Evolutionary conservation across 208 protist genomes (phyloP).

Genomic region (Leishmania aethiopica): DNA sequence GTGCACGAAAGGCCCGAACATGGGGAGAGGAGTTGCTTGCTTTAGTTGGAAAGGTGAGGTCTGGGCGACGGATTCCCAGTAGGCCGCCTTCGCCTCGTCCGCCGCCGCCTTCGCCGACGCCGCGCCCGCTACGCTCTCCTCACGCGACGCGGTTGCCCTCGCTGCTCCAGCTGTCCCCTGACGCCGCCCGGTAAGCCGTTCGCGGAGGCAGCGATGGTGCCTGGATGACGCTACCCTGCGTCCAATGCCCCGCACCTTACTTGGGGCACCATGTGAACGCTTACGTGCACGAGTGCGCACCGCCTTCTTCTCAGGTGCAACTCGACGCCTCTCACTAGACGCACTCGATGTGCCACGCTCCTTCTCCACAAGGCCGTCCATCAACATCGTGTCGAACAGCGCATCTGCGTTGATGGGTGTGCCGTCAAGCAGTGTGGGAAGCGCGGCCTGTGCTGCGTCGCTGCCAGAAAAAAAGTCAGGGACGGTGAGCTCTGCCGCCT

Average conservation of each 20-base stretch:
- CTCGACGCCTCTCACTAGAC: not conserved
- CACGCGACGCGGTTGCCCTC: not conserved
- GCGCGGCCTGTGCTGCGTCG: not conserved
- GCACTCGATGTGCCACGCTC: not conserved
- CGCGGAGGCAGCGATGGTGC: too few relatives aligned
- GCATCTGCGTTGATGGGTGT: constrained; percentile 9
- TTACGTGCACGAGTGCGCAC: not conserved
- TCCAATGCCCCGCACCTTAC: not conserved
- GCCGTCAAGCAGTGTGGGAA: not conserved
- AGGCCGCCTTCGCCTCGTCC: constrained; percentile 25
- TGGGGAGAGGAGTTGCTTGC: constrained; percentile 76
- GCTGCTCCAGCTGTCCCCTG: not conserved
- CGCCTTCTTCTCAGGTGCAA: not conserved
- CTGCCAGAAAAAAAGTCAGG: not conserved
- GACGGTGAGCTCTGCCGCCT: not conserved
- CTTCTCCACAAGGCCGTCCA: constrained; percentile 13
- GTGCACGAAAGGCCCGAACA: constrained; percentile 64
- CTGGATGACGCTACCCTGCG: not conserved
- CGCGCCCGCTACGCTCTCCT: not conserved
- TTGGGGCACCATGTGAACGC: not conserved
- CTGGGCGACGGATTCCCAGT: constrained; percentile 41
- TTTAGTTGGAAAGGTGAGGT: constrained; percentile 62
- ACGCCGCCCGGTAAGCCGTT: not conserved
- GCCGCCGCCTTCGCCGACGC: constrained; percentile 4
- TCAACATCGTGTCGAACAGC: constrained; percentile 26